Evolutionary conservation across 2,329 filamentous ascomycete genomes (phyloP).

Genomic region (Volutella citrinella): DNA sequence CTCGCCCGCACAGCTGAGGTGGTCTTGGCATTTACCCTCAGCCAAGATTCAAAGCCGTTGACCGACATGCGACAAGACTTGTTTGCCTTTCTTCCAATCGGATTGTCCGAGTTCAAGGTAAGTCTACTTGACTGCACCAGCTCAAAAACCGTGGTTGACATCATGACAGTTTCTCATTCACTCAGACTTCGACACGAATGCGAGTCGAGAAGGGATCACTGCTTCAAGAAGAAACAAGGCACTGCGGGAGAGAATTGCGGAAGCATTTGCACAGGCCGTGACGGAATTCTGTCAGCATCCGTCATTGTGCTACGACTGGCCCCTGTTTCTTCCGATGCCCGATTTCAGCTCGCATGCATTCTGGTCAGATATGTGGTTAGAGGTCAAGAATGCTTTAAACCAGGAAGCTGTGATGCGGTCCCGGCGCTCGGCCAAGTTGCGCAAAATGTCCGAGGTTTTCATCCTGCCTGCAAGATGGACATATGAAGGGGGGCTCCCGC

Average conservation of each 20-base stretch:
- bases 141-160: too few relatives aligned
- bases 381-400: background rate
- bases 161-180: constrained; percentile 21
- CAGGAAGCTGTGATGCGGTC: background rate
- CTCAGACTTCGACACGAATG: constrained; percentile 14
- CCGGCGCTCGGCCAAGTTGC: background rate
- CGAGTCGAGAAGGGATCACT: constrained; percentile 12
- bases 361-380: constrained; percentile 5
- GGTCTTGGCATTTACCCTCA: constrained; percentile 17
- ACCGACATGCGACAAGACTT: constrained; percentile 6
- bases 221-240: constrained; percentile 10
- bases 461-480: background rate
- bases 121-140: background rate
- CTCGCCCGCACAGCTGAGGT: constrained; percentile 7
- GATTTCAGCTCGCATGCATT: background rate
- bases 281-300: constrained; percentile 15
- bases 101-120: constrained; percentile 8
- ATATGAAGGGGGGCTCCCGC: constrained; percentile 2
- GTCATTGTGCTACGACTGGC: constrained; percentile 12
- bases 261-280: constrained; percentile 1
- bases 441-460: background rate
- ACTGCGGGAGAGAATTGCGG: constrained; percentile 2
- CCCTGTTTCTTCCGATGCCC: constrained; percentile 10
- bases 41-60: background rate
- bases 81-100: constrained; percentile 14